These are phyloP conservation scores for Taphrina pruni DNA, from an alignment of 1,139 yeast genomes.

Conservation along the genomic window DNA sequence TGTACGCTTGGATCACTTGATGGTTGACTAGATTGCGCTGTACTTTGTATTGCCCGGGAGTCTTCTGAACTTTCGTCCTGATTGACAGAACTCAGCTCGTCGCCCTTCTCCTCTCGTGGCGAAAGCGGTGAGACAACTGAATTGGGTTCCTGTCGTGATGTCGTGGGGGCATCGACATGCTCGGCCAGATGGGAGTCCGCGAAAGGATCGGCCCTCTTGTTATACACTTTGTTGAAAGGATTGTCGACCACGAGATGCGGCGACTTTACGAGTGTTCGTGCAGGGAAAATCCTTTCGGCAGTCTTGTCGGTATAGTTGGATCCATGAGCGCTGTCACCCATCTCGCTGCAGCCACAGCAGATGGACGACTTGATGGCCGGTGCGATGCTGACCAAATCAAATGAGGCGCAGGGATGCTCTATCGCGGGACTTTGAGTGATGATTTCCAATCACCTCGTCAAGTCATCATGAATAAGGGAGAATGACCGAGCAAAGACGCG, in stretches of 20 bases:
- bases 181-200: background rate
- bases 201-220: background rate
- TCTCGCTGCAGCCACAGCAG: background rate
- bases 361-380: background rate
- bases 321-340: conserved; percentile 22
- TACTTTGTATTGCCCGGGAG: background rate
- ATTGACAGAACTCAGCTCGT: background rate
- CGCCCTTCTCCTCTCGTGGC: background rate
- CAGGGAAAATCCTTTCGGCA: conserved; percentile 36
- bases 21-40: background rate
- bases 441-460: background rate
- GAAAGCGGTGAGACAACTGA: background rate
- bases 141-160: background rate
- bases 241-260: conserved; percentile 4
- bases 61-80: conserved; percentile 4
- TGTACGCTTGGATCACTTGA: background rate
- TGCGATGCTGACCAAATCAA: conserved; percentile 7
- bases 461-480: background rate
- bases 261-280: conserved; percentile 30
- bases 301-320: conserved; percentile 17
- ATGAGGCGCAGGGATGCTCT: background rate
- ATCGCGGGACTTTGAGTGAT: background rate
- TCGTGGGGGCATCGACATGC: background rate
- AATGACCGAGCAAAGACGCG: too few relatives aligned
- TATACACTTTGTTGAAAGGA: conserved; percentile 26